These are phyloP conservation scores for Trapa incisa DNA, from an alignment of 345 rosid genomes.

Conservation along the genomic window DNA sequence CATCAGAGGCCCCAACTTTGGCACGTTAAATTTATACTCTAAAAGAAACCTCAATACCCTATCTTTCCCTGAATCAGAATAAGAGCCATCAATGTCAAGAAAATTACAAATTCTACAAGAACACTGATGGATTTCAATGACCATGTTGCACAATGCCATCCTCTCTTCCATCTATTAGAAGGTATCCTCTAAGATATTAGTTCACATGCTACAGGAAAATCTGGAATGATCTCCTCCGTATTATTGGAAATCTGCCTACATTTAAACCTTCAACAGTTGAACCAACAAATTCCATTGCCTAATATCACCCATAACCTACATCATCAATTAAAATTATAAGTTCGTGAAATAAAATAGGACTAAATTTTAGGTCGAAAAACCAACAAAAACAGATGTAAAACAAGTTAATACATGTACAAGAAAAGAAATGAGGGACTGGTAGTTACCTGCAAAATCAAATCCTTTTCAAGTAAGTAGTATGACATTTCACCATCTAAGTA, in stretches of 20 bases:
- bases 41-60: slow-evolving; percentile 48
- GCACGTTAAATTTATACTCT: slow-evolving; percentile 71
- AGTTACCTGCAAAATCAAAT: slow-evolving; percentile 92
- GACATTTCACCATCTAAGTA: slow-evolving; percentile 98
- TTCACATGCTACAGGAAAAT: neutral
- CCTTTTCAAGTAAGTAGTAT: slow-evolving; percentile 76
- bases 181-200: neutral
- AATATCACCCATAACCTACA: slow-evolving; percentile 91
- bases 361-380: neutral
- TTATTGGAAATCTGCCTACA: slow-evolving; percentile 29
- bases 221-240: neutral
- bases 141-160: slow-evolving; percentile 98
- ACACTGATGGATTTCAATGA: slow-evolving; percentile 31
- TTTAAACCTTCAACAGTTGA: slow-evolving; percentile 71
- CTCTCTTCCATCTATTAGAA: slow-evolving; percentile 86
- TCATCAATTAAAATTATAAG: neutral
- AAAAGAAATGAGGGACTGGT: slow-evolving; percentile 7
- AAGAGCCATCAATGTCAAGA: neutral
- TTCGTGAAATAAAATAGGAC: neutral
- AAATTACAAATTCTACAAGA: neutral
- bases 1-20: slow-evolving; percentile 90
- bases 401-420: neutral
- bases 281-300: slow-evolving; percentile 93
- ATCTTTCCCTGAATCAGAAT: slow-evolving; percentile 57
- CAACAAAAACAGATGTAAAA: neutral